phyloP scores from a whole-genome alignment of 1,139 yeast genomes.

The Barnettozyma hawaiiensis region DNA sequence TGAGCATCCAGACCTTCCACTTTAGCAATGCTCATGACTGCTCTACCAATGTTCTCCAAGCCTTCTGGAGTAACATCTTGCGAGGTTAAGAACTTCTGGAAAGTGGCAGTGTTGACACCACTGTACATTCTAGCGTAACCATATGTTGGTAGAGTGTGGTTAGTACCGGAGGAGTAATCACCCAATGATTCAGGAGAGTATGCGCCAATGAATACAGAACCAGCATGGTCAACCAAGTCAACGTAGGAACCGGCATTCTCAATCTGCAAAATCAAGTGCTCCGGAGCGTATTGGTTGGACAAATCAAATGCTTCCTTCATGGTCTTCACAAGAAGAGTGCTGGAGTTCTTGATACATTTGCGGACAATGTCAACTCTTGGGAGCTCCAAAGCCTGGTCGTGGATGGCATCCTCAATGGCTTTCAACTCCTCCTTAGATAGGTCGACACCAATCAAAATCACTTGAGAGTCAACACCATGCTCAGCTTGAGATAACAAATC shows the following conservation, averaged over 20 bases:
- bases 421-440: conserved; percentile 54
- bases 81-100: conserved; percentile 90
- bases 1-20: conserved; percentile 97
- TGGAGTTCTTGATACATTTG: conserved; percentile 87
- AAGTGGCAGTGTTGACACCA: conserved; percentile 94
- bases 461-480: conserved; percentile 98
- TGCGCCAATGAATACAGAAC: conserved; percentile 93
- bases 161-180: conserved; percentile 95
- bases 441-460: conserved; percentile 78
- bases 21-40: conserved; percentile 94
- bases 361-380: conserved; percentile 94
- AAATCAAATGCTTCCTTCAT: conserved; percentile 75
- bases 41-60: conserved; percentile 79
- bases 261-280: conserved; percentile 89
- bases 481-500: conserved; percentile 97
- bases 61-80: conserved; percentile 89
- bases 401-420: conserved; percentile 75
- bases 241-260: conserved; percentile 71
- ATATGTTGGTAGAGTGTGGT: conserved; percentile 95
- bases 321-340: conserved; percentile 60
- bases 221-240: conserved; percentile 79
- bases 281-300: conserved; percentile 93
- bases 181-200: conserved; percentile 98
- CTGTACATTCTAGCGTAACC: conserved; percentile 97
- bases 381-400: conserved; percentile 73